Conservation (phyloP, 163 green algal genomes). For the Chlamydomonas reinhardtii region DNA sequence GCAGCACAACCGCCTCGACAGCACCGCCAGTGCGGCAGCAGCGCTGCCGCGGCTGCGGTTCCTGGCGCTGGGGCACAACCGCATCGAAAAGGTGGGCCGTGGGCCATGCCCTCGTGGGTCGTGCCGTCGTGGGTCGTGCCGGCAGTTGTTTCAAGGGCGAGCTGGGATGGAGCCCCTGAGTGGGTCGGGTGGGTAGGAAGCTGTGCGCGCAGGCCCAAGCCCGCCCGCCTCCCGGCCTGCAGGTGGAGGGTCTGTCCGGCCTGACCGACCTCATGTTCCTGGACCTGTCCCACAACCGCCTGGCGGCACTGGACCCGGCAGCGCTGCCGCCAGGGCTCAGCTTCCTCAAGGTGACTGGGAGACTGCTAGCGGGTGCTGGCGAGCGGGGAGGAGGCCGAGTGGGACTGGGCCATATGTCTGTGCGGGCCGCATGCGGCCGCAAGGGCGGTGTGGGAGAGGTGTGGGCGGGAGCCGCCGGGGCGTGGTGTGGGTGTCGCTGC, state of each 20-base stretch:
- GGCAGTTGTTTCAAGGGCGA: too few relatives aligned
- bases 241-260: constrained; percentile 53
- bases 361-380: too few relatives aligned
- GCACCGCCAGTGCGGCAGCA: neutral
- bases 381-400: too few relatives aligned
- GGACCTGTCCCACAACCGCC: constrained; percentile 54
- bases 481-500: too few relatives aligned
- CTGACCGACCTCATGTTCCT: constrained; percentile 56
- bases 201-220: too few relatives aligned
- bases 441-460: too few relatives aligned
- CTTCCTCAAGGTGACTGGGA: constrained; percentile 50
- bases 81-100: constrained; percentile 38
- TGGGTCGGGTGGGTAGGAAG: too few relatives aligned
- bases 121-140: too few relatives aligned
- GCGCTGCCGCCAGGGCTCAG: constrained; percentile 36
- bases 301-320: constrained; percentile 34
- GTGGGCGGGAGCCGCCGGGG: too few relatives aligned
- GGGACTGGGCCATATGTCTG: too few relatives aligned
- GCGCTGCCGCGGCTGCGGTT: constrained; percentile 51
- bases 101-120: too few relatives aligned
- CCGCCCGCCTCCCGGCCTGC: neutral
- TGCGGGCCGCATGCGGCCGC: too few relatives aligned
- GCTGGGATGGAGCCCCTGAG: neutral
- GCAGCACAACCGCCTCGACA: constrained; percentile 59
- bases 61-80: constrained; percentile 60